Base-by-base conservation (phyloP, 108 stramenopile genomes). In the Seminavis robusta region DNA sequence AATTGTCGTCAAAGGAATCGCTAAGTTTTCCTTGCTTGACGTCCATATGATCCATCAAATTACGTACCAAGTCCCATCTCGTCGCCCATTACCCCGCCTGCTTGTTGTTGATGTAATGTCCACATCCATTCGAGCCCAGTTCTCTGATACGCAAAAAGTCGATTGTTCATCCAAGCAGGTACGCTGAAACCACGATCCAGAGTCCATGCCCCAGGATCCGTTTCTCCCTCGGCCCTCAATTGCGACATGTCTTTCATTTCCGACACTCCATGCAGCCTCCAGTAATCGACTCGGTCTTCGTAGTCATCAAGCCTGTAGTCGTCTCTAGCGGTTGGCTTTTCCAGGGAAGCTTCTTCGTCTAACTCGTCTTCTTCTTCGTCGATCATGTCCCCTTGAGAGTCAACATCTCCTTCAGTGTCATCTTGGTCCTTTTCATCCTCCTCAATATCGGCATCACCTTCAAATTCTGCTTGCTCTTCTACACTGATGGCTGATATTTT, bases 41-140 rank as follows among this genome's bases (percentile, higher is more conserved):
- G n/a, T n/a, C 19, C 10, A 37, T 13, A 37, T 11, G 63, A 65
- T 30, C 68, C 66, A 1, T 58, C 61, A 17, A 69, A n/a, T n/a
- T n/a, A n/a, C n/a, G n/a, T 68, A 34, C 20, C 9, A 28, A 13
- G 36, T 4, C 76, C 78, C 95, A 96, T 96, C 66, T 96, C 92
- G 49, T 95, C 95, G 5, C 88, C 95, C 10, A 96, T 42, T 33
- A 98, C 91, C 16, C 98, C 98, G 1, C 98, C 98, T 0, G 77
- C 89, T 50, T 92, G 87, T 66, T 97, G 87, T 34, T 72, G 70
- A 66, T 96, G 88, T 23, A 97, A 77, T 47, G 92, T 86, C 95
- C 95, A 97, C 85, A 98, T 85, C 95, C 95, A 97, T 24, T 81
- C 62, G 26, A 98, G 44, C 5, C 86, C 95, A 17, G 76, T 74